Percentiles rank a stretch among this genome's conserved stretches.
These are phyloP conservation scores for Ceratocystiopsis brevicomis DNA, from an alignment of 2,329 filamentous ascomycete species.

Conservation along the genomic window DNA sequence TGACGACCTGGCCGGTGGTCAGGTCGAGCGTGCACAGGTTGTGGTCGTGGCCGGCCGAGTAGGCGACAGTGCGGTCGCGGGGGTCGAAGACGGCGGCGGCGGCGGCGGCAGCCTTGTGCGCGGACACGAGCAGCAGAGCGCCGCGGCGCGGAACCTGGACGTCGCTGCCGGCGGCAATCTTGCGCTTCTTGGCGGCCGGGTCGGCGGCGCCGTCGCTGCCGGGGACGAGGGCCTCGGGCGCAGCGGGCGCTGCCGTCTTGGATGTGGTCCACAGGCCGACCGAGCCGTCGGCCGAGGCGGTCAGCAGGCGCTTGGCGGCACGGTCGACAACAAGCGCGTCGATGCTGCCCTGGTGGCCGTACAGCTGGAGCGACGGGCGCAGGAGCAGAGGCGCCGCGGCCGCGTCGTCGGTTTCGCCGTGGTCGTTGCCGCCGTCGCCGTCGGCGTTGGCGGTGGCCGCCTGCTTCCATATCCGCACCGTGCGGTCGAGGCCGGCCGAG, in stretches of 20 bases:
- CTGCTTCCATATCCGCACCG: constrained; percentile 81
- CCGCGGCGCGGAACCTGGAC: constrained; percentile 49
- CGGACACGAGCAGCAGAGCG: constrained; percentile 52
- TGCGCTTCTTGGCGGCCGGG: constrained; percentile 44
- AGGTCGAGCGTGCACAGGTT: constrained; percentile 81
- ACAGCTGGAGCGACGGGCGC: constrained; percentile 11
- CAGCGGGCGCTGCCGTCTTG: constrained; percentile 32
- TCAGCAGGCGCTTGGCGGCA: constrained; percentile 59
- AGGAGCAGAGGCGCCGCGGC: constrained; percentile 22
- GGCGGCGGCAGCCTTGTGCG: constrained; percentile 49
- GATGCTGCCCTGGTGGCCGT: constrained; percentile 35
- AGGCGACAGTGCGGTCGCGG: constrained; percentile 69
- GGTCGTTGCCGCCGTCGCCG: constrained; percentile 41
- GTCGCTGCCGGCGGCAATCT: constrained; percentile 36
- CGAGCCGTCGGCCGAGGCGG: constrained; percentile 64
- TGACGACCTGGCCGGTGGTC: constrained; percentile 58
- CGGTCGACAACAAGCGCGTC: constrained; percentile 55
- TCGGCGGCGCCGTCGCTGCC: constrained; percentile 27
- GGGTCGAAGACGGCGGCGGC: constrained; percentile 73
- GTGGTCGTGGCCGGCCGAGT: constrained; percentile 83
- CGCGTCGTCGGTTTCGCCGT: constrained; percentile 52
- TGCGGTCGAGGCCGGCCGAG: constrained; percentile 68
- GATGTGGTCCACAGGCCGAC: constrained; percentile 75
- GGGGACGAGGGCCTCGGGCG: constrained; percentile 50
- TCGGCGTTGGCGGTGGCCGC: constrained; percentile 44